Percentiles rank a stretch among this genome's conserved stretches.
Conservation (phyloP, 2,329 filamentous ascomycete species). For the Zasmidium cellare region DNA sequence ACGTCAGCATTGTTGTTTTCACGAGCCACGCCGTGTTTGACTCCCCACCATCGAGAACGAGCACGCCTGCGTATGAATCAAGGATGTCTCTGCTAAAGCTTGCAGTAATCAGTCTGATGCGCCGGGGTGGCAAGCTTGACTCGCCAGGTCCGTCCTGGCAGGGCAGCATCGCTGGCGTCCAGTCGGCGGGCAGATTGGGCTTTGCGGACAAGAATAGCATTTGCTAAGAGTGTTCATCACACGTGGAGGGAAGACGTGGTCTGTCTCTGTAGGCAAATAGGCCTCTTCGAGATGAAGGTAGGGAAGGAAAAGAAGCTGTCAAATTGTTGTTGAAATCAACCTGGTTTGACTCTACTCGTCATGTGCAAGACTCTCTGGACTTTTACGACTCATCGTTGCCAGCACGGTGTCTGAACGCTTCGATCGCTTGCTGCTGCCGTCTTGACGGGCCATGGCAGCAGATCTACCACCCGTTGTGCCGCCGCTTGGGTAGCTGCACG, state of each 20-base stretch:
- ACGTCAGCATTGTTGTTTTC: slow-evolving; percentile 3
- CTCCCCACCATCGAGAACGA: not conserved
- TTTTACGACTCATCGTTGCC: not conserved
- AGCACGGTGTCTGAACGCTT: not conserved
- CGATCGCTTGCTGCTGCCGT: not conserved
- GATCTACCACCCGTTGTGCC: slow-evolving; percentile 17
- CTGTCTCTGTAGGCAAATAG: not conserved
- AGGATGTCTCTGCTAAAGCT: slow-evolving; percentile 1
- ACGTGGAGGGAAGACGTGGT: not conserved
- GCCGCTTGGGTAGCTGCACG: slow-evolving; percentile 15
- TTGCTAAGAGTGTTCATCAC: not conserved
- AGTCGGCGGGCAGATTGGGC: not conserved
- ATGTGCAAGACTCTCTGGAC: not conserved
- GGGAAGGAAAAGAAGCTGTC: not conserved
- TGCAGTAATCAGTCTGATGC: slow-evolving; percentile 4
- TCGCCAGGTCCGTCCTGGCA: slow-evolving; percentile 5
- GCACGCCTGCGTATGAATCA: slow-evolving; percentile 6
- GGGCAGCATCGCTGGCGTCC: not conserved
- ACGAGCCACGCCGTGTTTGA: not conserved
- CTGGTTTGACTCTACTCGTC: not conserved
- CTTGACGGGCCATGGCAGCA: slow-evolving; percentile 9
- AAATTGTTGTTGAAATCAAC: not conserved
- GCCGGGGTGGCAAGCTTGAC: slow-evolving; percentile 8
- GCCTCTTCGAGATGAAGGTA: not conserved
- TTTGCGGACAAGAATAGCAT: slow-evolving; percentile 5